A percentile compares a stretch with the other conserved stretches of the same genome.
phyloP scores from a whole-genome alignment of 345 rosid genomes.

The Iberis pinnata region DNA sequence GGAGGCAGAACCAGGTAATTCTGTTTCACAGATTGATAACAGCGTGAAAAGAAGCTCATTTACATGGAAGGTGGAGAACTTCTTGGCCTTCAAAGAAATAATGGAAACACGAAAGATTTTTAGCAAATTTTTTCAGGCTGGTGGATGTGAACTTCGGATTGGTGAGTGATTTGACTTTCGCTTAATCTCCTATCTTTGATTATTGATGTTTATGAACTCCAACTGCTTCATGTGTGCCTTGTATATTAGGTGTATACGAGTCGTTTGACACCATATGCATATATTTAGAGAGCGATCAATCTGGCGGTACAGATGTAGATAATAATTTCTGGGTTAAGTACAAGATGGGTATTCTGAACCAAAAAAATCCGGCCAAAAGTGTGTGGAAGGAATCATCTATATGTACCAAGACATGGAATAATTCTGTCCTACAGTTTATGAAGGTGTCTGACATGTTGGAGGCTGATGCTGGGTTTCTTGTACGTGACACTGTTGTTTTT shows the following conservation, averaged over 20 bases:
- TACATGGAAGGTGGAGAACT: constrained; percentile 99
- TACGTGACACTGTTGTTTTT: constrained; percentile 96
- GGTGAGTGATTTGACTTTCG: constrained; percentile 61
- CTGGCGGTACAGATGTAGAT: constrained; percentile 82
- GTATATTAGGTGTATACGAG: constrained; percentile 85
- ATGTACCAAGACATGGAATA: constrained; percentile 99
- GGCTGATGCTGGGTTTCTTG: constrained; percentile 96
- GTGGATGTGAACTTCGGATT: constrained; percentile 99
- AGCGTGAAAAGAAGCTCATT: constrained; percentile 73
- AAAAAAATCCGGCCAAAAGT: constrained; percentile 83
- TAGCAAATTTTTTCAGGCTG: constrained; percentile 98
- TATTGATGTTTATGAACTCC: constrained; percentile 22
- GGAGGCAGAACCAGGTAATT: constrained; percentile 42
- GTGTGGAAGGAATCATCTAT: constrained; percentile 99
- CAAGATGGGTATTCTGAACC: constrained; percentile 95
- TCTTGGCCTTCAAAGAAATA: constrained; percentile 90
- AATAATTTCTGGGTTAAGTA: constrained; percentile 99
- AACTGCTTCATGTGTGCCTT: constrained; percentile 27
- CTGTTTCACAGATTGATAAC: constrained; percentile 44
- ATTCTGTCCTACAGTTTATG: constrained; percentile 98
- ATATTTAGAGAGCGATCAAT: constrained; percentile 97
- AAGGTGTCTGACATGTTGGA: constrained; percentile 98
- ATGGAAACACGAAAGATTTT: constrained; percentile 98
- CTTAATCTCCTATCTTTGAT: constrained; percentile 16
- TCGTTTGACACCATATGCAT: constrained; percentile 99